Conservation (phyloP, 352 stramenopile genomes). For the Phytophthora rubi region DNA sequence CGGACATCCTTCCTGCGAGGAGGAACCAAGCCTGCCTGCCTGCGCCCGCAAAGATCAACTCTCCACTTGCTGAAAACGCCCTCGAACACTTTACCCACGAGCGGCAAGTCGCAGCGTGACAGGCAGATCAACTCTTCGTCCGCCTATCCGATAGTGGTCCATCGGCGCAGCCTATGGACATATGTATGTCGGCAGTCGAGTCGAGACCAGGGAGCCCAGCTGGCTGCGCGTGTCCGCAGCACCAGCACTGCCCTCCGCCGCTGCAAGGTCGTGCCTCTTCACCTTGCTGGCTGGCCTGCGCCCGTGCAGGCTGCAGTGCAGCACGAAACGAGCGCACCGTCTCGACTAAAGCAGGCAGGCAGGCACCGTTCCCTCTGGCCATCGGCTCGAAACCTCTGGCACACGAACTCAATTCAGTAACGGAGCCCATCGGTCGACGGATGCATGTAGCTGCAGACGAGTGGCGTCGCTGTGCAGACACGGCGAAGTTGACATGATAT, state of each 20-base stretch:
- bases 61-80: too few species aligned
- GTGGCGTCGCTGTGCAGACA: constrained; percentile 10
- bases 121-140: constrained; percentile 12
- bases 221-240: background rate
- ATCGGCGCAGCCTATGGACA: background rate
- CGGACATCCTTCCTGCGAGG: background rate
- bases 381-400: background rate
- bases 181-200: background rate
- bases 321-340: background rate
- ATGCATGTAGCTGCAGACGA: background rate
- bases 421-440: background rate
- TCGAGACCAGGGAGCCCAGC: constrained; percentile 5
- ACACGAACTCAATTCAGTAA: background rate
- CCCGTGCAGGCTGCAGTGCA: background rate
- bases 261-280: background rate
- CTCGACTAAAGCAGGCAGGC: background rate
- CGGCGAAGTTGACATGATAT: constrained; percentile 30
- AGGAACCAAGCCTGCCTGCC: background rate
- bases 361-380: background rate
- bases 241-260: background rate
- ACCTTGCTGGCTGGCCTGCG: background rate
- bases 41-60: background rate
- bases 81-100: background rate
- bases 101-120: constrained; percentile 1
- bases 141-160: constrained; percentile 14